Evolutionary conservation across 208 protist species (phyloP).

Genomic region (Leishmania tarentolae): DNA sequence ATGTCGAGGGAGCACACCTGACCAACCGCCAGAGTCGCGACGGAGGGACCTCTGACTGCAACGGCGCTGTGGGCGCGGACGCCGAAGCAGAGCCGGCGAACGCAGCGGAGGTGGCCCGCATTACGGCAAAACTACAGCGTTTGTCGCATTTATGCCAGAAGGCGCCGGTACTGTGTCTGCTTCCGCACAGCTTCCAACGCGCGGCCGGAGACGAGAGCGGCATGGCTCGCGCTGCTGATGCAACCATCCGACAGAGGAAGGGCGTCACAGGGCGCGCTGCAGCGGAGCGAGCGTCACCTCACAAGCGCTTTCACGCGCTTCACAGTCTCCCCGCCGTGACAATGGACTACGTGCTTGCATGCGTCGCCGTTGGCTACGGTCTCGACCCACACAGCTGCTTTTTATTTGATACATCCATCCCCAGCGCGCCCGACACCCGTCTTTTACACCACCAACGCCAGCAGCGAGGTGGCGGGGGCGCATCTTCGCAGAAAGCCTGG

Average conservation of each 20-base stretch:
- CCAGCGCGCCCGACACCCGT: slow-evolving; percentile 44
- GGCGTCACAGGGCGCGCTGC: background rate
- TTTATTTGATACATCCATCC: slow-evolving; percentile 53
- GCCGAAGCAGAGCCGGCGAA: background rate
- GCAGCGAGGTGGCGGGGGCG: background rate
- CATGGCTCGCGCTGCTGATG: background rate
- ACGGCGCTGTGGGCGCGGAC: background rate
- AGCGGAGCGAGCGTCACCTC: background rate
- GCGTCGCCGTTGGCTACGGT: slow-evolving; percentile 45
- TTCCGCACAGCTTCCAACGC: slow-evolving; percentile 42
- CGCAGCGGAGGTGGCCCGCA: background rate
- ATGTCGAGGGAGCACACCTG: background rate
- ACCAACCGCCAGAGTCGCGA: background rate
- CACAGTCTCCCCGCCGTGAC: slow-evolving; percentile 33
- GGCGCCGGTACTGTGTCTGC: slow-evolving; percentile 23
- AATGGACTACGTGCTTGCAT: slow-evolving; percentile 53
- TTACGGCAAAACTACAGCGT: slow-evolving; percentile 11
- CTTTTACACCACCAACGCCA: slow-evolving; percentile 27
- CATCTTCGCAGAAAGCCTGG: background rate
- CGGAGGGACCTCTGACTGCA: background rate
- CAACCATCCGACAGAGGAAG: background rate
- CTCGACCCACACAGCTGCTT: slow-evolving; percentile 62
- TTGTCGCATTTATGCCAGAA: slow-evolving; percentile 28
- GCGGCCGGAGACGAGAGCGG: background rate
- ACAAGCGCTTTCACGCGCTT: slow-evolving; percentile 8